Percentiles rank a stretch among this genome's conserved stretches.
These are phyloP conservation scores for Penicillium sp. DNA, from an alignment of 2,329 filamentous ascomycete species.

Conservation along the genomic window DNA sequence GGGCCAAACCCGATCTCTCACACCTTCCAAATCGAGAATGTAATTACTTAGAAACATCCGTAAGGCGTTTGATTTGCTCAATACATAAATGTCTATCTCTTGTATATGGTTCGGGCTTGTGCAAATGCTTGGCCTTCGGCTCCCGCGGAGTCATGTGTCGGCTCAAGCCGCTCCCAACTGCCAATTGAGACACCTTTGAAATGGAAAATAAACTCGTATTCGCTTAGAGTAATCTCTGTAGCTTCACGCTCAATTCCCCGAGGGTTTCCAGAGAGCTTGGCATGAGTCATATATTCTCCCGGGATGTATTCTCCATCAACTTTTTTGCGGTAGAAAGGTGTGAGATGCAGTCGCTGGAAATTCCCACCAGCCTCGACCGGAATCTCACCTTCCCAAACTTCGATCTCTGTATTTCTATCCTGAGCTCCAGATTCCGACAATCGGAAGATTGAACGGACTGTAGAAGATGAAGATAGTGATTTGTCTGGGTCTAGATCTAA, in stretches of 20 bases:
- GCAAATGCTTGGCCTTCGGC: neutral
- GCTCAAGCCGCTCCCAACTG: neutral
- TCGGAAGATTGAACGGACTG: conserved; percentile 14
- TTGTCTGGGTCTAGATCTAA: neutral
- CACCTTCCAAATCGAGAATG: neutral
- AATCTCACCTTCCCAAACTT: neutral
- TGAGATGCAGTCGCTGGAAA: neutral
- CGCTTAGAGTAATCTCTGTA: neutral
- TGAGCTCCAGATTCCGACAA: conserved; percentile 7
- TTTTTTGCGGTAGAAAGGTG: conserved; percentile 1
- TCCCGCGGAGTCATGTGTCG: neutral
- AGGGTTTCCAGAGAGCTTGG: neutral
- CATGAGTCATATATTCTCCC: conserved; percentile 19
- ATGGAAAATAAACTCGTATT: conserved; percentile 24
- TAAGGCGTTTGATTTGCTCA: too few relatives aligned
- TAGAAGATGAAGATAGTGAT: neutral
- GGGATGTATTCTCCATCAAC: neutral
- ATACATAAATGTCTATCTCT: neutral
- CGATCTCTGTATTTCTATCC: neutral
- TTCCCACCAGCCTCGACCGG: neutral
- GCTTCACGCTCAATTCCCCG: neutral
- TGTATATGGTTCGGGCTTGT: neutral
- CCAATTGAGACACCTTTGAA: conserved; percentile 29
- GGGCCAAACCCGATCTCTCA: neutral
- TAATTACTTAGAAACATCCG: neutral